Base-by-base conservation (phyloP, 768 basidiomycete genomes). In the Termitomyces sp. region DNA sequence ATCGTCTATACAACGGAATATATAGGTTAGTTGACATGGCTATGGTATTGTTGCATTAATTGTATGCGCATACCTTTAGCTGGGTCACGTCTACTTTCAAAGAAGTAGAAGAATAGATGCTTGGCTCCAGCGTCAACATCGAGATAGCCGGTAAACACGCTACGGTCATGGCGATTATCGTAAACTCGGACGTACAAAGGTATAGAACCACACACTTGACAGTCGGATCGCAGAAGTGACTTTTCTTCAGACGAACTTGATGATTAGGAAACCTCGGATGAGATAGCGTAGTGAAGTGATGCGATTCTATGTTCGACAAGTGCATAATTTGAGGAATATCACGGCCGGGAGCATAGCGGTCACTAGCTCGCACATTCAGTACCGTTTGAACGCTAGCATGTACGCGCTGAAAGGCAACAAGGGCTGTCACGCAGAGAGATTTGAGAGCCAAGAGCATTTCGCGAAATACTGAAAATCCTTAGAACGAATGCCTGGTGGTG, bases 21-120 rank as follows among this genome's bases (percentile, higher is more conserved):
- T 18, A 26, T 5, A 37, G 18, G 3, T 18, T 44, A 41, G 53
- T 62, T 52, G n/a, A n/a, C 13, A 24, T 18, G 9, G 76, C 72
- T 51, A 69, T 63, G n/a, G 63, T 31, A 14, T 18, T 5, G 29
- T 16, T 22, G 20, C n/a, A n/a, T 39, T 39, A 5, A 13, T 24
- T 26, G 6, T 32, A 55, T 62, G 58, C 68, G 63, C 52, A 64
- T 67, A 76, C 84, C 82, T 62, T 72, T 76, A 16, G 72, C 77
- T 29, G 85, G 85, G 61, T 82, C 71, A 48, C 75, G 75, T 59
- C 88, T 72, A 60, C 82, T 85, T 70, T 89, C 86, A 68, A 89
- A 90, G 71, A 89, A 89, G 69, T 87, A 87, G 72, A 89, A 88
- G 69, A 85, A 86, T 41, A 86, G 54, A 60, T 86, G 85, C 55